Evolutionary conservation across 2,329 filamentous ascomycete genomes (phyloP).

Genomic region (Xylaria sp.): DNA sequence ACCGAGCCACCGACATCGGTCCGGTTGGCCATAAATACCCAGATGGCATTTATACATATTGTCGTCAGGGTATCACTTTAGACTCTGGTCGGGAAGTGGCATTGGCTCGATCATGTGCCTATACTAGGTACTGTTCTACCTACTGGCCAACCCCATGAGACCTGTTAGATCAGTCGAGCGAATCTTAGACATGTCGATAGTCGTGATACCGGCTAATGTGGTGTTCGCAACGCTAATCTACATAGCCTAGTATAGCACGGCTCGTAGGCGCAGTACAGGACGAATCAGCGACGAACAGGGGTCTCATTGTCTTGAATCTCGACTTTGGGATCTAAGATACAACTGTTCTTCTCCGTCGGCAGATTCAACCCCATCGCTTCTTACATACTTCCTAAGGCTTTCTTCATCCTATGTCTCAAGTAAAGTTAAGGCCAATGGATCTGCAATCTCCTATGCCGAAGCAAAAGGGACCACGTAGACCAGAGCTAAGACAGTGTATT

Average conservation of each 20-base stretch:
- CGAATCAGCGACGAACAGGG: conserved; percentile 27
- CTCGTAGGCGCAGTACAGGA: no score
- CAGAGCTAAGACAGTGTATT: conserved; percentile 29
- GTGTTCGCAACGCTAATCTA: neutral
- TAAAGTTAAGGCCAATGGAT: conserved; percentile 24
- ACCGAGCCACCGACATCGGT: neutral
- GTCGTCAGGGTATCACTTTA: neutral
- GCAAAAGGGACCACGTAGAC: conserved; percentile 25
- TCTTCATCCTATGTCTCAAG: conserved; percentile 27
- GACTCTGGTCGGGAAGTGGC: neutral
- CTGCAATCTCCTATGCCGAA: conserved; percentile 20
- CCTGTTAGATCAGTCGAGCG: neutral
- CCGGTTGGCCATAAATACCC: neutral
- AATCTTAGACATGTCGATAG: neutral
- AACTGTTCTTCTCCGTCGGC: conserved; percentile 21
- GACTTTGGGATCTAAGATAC: conserved; percentile 32
- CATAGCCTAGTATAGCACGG: no score
- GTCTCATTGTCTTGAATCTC: conserved; percentile 31
- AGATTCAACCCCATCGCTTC: conserved; percentile 27
- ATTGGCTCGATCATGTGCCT: no score
- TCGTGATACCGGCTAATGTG: neutral
- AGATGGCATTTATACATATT: neutral
- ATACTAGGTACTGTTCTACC: no score
- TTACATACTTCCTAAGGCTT: conserved; percentile 30
- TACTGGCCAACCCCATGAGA: neutral